phyloP scores from a whole-genome alignment of 1,284 basidiomycete species.

The Mycena sp. region DNA sequence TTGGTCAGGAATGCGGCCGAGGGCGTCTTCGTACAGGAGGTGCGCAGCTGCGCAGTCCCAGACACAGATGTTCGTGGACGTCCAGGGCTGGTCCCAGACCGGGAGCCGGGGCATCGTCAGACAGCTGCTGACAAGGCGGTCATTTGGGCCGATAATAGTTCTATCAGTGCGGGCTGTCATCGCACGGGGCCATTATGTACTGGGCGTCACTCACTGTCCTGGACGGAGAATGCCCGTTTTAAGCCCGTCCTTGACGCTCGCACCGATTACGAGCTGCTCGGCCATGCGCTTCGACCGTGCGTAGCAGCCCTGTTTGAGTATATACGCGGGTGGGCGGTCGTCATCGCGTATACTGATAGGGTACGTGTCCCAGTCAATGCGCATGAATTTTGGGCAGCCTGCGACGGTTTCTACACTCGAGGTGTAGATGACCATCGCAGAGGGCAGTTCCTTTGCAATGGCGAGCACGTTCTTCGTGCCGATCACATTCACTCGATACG shows the following conservation, averaged over 20 bases:
- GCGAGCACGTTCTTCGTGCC: conserved; percentile 43
- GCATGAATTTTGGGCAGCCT: conserved; percentile 39
- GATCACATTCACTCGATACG: conserved; percentile 43
- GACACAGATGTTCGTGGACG: conserved; percentile 42
- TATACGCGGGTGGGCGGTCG: conserved; percentile 33
- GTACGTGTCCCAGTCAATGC: conserved; percentile 36
- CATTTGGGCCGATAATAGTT: conserved; percentile 46
- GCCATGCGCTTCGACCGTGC: conserved; percentile 42
- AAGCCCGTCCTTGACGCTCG: conserved; percentile 34
- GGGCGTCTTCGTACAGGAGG: conserved; percentile 42
- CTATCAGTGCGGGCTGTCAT: conserved; percentile 25
- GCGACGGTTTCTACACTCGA: conserved; percentile 40
- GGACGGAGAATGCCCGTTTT: conserved; percentile 44
- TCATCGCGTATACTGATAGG: conserved; percentile 35
- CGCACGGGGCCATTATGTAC: background rate
- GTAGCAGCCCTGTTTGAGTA: conserved; percentile 38
- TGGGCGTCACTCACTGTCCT: conserved; percentile 38
- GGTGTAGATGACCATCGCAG: conserved; percentile 43
- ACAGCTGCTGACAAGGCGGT: conserved; percentile 43
- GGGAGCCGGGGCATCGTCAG: conserved; percentile 41
- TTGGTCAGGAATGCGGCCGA: conserved; percentile 35
- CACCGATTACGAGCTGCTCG: conserved; percentile 41
- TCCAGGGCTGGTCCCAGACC: conserved; percentile 42
- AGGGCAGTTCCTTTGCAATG: conserved; percentile 38
- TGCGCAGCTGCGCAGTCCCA: conserved; percentile 49